Base-by-base conservation (phyloP, 306 rosid species). In the Astragalus membranaceus region DNA sequence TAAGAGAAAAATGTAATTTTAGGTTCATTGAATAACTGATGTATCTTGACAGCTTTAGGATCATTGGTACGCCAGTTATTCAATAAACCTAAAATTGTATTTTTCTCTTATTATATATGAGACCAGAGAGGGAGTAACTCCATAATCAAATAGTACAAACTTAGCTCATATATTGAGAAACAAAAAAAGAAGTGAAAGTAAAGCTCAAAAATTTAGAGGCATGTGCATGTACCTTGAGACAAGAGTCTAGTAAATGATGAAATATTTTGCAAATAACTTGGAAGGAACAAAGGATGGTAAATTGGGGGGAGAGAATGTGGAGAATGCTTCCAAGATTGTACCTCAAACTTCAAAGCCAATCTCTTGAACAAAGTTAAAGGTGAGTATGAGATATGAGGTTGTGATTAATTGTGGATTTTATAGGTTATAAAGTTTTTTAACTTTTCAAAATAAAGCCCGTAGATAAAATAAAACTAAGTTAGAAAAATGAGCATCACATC, bases 201-300 rank as follows among this genome's bases (percentile, higher is more conserved):
- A 70, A 73, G 89, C 83, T 53, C 77, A 75, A 75, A 64, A 20
- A 33, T 67, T 78, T 13, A 79, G 81, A 70, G 70, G 53, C 32
- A 78, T 58, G 58, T 73, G 81, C 53, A 59, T 42, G 82, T 76
- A 84, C 84, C 86, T 7, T 69, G 77, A 29, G 78, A 61, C 85
- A 85, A 84, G 77, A 61, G 77, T 74, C 66, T 78, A 64, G 87
- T 70, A 81, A 79, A 44, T 57, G 73, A 51, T 67, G 63, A 83
- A 81, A 20, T 20, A 73, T 48, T 8, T 56, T 61, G 75, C 29
- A 54, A 73, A 65, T 60, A 70, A 70, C 52, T 81, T 83, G 72
- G 73, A 70, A 66, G 75, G 47, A 64, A 66, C 68, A 55, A 72
- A 69, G 51, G 11, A 54, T 54, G 47, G 79, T 20, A 73, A 14